phyloP scores from a whole-genome alignment of 2,329 filamentous ascomycete species.

The Leptographium radiaticola region DNA sequence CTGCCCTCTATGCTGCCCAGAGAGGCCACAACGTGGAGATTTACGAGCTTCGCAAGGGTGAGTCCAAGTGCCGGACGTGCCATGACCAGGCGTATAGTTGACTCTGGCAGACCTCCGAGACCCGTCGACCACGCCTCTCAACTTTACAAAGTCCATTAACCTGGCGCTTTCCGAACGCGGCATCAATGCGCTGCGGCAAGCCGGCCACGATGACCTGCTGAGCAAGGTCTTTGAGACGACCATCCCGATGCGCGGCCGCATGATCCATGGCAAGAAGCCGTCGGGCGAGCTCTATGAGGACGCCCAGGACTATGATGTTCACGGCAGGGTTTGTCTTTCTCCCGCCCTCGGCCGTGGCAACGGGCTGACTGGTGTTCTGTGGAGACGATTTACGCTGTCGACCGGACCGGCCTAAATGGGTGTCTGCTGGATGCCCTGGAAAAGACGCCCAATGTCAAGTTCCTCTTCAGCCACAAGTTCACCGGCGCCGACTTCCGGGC shows the following conservation, averaged over 20 bases:
- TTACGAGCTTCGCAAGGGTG: constrained; percentile 85
- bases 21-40: constrained; percentile 83
- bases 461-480: constrained; percentile 90
- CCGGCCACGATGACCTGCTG: constrained; percentile 53
- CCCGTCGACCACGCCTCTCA: constrained; percentile 68
- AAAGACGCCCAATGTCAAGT: constrained; percentile 71
- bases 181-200: constrained; percentile 70
- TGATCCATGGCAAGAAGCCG: constrained; percentile 70
- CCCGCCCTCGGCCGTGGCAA: no score
- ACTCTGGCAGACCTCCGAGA: constrained; percentile 62
- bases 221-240: constrained; percentile 63
- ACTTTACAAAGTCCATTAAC: constrained; percentile 98
- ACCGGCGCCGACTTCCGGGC: constrained; percentile 74
- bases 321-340: constrained; percentile 54
- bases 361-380: not conserved
- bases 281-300: constrained; percentile 59
- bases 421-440: constrained; percentile 73
- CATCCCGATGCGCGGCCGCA: constrained; percentile 88
- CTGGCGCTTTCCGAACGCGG: constrained; percentile 87
- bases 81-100: no score
- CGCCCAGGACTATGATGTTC: constrained; percentile 80
- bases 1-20: constrained; percentile 82
- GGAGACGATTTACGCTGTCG: constrained; percentile 73
- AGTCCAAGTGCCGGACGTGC: constrained; percentile 6
- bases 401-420: constrained; percentile 73